phyloP scores from a whole-genome alignment of 306 rosid species.

The Styphnolobium japonicum region DNA sequence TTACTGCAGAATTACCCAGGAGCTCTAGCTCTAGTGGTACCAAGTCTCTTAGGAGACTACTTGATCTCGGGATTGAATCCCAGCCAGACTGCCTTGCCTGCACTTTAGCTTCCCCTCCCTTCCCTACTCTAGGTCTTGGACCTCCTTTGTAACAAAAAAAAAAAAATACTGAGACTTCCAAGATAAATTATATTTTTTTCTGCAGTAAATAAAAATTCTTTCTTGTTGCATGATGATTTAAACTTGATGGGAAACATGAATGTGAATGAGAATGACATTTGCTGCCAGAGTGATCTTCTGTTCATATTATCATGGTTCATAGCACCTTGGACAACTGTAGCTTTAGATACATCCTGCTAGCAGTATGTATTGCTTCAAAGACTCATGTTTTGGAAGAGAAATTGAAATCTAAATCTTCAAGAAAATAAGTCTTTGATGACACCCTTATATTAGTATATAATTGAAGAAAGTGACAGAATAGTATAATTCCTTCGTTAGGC shows the following conservation, averaged over 20 bases:
- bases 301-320: not conserved
- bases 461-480: not conserved
- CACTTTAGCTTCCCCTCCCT: no score
- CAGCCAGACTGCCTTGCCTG: no score
- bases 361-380: not conserved
- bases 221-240: not conserved
- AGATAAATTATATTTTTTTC: not conserved
- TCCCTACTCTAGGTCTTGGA: not conserved
- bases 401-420: not conserved
- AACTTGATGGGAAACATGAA: not conserved
- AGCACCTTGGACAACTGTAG: not conserved
- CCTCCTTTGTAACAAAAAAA: not conserved
- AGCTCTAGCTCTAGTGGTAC: constrained; percentile 5
- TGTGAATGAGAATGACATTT: not conserved
- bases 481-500: no score
- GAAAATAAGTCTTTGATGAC: not conserved
- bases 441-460: not conserved
- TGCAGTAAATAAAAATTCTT: not conserved
- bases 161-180: not conserved
- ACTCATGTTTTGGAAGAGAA: not conserved
- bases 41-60: not conserved
- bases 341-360: not conserved
- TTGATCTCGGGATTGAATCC: not conserved
- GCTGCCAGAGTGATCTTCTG: not conserved
- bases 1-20: not conserved